phyloP scores from a whole-genome alignment of 768 basidiomycete genomes.

The Galerina marginata region DNA sequence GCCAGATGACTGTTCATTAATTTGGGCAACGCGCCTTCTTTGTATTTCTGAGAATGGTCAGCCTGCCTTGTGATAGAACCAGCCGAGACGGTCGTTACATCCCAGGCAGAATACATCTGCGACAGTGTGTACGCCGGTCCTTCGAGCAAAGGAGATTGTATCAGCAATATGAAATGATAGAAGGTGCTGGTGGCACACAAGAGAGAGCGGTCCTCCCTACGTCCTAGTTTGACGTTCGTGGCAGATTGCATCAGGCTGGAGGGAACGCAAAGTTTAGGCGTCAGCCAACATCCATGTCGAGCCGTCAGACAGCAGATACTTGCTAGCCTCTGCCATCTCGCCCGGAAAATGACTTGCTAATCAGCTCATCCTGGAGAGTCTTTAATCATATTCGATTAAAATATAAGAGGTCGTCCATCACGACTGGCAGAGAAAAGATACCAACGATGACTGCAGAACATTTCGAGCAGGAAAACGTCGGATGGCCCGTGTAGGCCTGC shows the following conservation, averaged over 20 bases:
- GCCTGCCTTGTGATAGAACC: conserved; percentile 85
- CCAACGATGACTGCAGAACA: conserved; percentile 76
- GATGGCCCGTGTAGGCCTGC: conserved; percentile 66
- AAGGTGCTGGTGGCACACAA: conserved; percentile 47
- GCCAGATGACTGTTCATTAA: not conserved
- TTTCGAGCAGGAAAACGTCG: conserved; percentile 70
- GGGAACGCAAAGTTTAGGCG: not conserved
- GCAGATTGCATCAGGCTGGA: conserved; percentile 78
- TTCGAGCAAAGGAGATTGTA: conserved; percentile 28
- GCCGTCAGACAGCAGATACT: conserved; percentile 34
- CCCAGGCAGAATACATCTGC: conserved; percentile 82
- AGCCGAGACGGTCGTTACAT: conserved; percentile 79
- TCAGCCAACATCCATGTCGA: not conserved
- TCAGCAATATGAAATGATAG: not conserved
- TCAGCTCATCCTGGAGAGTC: conserved; percentile 84
- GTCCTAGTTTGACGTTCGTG: conserved; percentile 74
- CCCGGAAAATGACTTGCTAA: conserved; percentile 85
- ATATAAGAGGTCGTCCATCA: not conserved
- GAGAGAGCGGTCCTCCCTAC: conserved; percentile 74
- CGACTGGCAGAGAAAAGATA: conserved; percentile 9
- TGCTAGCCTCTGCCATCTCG: conserved; percentile 83
- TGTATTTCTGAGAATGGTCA: conserved; percentile 81
- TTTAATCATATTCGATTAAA: conserved; percentile 28
- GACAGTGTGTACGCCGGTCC: conserved; percentile 83
- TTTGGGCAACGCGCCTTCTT: conserved; percentile 62